Base-by-base conservation (phyloP, 2,329 filamentous ascomycete genomes). In the Nemania diffusa region DNA sequence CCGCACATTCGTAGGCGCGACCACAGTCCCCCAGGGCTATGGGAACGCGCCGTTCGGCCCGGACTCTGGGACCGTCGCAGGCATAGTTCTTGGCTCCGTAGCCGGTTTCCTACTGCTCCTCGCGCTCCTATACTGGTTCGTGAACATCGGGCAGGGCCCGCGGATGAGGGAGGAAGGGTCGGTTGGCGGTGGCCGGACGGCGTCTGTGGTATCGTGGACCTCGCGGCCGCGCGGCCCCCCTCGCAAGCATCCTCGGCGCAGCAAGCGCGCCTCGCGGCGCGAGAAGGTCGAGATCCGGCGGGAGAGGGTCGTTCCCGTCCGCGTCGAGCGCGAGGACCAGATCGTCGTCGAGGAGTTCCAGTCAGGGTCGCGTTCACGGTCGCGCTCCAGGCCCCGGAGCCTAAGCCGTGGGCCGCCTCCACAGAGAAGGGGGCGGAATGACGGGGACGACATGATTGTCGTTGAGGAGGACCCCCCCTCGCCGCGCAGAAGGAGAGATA, bases 31-130 rank as follows among this genome's bases (percentile, higher is more conserved):
- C 20, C 80, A 78, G 44, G 73, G 72, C 46, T 77, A 77, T 68
- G 77, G 82, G 32, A 83, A 85, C 1, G 82, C 83, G 4, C 85
- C 85, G 17, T 71, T 64, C 62, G 76, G 76, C 0, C 77, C 76
- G 11, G 64, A 65, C 20, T 61, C 77, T 1, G 80, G 80, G 22
- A 73, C 80, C 44, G 78, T 82, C 17, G 75, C 78, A 72, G 74
- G 75, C 75, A 76, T 84, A 59, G 73, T 76, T 46, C 67, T 78
- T 2, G 77, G 77, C 5, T 83, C 79, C 59, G 80, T 69, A 82
- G 88, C 26, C 85, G 77, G 74, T 5, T 78, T 78, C 68, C 42
- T 78, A 17, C 62, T 78, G 0, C 50, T 77, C 34, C 66, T 78
- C 24, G 73, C 63, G 62, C 56, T 77, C 13, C 63, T 78, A 51